Evolutionary conservation across 139 green algal species (phyloP).

Genomic region (Mychonastes homosphaera): DNA sequence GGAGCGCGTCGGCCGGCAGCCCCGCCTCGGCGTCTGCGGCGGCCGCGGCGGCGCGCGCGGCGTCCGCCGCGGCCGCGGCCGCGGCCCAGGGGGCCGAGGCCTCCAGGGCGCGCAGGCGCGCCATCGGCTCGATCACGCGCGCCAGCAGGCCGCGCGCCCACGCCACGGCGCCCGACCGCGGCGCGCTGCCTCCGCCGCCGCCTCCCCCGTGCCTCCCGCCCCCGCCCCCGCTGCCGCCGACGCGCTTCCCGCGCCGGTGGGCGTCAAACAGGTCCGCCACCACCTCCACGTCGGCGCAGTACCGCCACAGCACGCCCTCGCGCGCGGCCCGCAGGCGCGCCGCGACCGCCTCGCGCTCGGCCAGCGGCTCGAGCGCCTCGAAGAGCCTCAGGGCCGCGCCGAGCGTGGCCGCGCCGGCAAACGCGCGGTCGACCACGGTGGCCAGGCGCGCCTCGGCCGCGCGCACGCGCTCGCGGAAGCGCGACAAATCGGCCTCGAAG

Average conservation of each 20-base stretch:
- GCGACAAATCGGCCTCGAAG: too few relatives aligned
- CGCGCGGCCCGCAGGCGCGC: slow-evolving; percentile 67
- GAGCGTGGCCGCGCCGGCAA: slow-evolving; percentile 74
- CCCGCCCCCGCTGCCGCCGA: too few relatives aligned
- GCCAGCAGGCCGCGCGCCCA: slow-evolving; percentile 72
- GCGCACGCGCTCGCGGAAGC: too few relatives aligned
- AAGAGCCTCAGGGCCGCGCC: slow-evolving; percentile 79
- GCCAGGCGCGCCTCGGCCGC: too few relatives aligned
- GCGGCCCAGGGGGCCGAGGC: too few relatives aligned
- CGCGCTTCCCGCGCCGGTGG: too few relatives aligned
- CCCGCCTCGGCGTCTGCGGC: too few relatives aligned
- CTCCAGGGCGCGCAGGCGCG: slow-evolving; percentile 41
- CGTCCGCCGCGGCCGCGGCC: too few relatives aligned
- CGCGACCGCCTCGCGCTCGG: slow-evolving; percentile 73
- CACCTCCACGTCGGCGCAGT: slow-evolving; percentile 49
- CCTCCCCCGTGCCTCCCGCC: too few relatives aligned
- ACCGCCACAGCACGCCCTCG: slow-evolving; percentile 41
- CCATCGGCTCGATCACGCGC: slow-evolving; percentile 71
- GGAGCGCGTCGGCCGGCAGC: too few relatives aligned
- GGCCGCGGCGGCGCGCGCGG: too few relatives aligned
- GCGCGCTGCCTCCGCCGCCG: slow-evolving; percentile 38
- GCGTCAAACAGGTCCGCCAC: slow-evolving; percentile 54
- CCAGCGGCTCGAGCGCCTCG: slow-evolving; percentile 76
- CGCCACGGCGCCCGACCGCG: slow-evolving; percentile 53
- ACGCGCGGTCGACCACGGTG: slow-evolving; percentile 62